These are phyloP conservation scores for Daldinia decipiens DNA, from an alignment of 495 filamentous ascomycete species.

Conservation along the genomic window DNA sequence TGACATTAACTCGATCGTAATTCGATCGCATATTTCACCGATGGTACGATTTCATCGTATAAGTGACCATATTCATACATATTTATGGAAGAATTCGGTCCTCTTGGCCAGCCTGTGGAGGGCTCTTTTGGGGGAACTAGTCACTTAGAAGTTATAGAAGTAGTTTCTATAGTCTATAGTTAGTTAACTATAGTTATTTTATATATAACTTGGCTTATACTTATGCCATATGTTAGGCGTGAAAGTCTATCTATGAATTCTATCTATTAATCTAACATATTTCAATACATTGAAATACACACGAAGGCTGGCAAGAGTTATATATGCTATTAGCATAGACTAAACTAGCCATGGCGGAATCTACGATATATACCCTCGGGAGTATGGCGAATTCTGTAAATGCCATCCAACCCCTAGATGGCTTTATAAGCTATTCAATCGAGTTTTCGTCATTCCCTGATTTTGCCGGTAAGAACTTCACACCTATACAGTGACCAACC, in stretches of 20 bases:
- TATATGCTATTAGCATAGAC: constrained; percentile 26
- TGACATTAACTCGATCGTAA: background rate
- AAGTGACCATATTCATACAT: too few relatives aligned
- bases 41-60: background rate
- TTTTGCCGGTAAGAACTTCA: constrained; percentile 61
- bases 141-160: background rate
- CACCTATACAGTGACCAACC: background rate
- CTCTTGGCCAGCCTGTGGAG: too few relatives aligned
- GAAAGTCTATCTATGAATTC: background rate
- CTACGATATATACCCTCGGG: constrained; percentile 15
- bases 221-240: background rate
- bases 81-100: background rate
- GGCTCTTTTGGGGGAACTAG: background rate
- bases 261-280: background rate
- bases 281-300: background rate
- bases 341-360: constrained; percentile 33
- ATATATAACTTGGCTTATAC: background rate
- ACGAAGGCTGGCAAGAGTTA: background rate
- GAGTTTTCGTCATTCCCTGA: constrained; percentile 71
- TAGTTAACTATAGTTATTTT: too few relatives aligned
- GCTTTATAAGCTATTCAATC: constrained; percentile 69
- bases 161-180: background rate
- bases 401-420: constrained; percentile 57
- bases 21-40: background rate
- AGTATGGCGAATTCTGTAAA: constrained; percentile 32